Base-by-base conservation (phyloP, 495 filamentous ascomycete genomes). In the Aspergillus baeticus region DNA sequence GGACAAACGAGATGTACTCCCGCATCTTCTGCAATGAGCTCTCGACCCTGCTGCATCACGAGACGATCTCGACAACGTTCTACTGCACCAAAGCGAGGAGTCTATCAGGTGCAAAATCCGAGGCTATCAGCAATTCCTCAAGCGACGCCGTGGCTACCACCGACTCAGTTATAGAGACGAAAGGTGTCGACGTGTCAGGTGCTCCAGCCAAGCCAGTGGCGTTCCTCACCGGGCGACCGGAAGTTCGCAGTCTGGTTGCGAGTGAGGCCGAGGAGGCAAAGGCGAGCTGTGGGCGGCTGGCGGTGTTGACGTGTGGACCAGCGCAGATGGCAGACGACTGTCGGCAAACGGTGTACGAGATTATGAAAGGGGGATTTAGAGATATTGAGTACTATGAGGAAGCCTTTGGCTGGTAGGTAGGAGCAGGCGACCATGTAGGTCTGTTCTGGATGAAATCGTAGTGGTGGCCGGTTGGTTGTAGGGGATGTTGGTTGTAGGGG, bases 291-390 rank as follows among this genome's bases (percentile, higher is more conserved):
- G 18, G 33, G 7, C 65, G 62, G 34, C 61, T 77, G 46, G 70
- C 70, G 7, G 71, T 77, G 0, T 39, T 79, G 15, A 65, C 66
- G 10, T 78, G 76, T 59, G 76, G 75, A 1, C 74, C 72, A 8
- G 65, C 64, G 2, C 46, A 60, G 22, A 69, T 79, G 63, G 74
- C 69, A 7, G 73, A 78, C 61, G 72, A 69, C 14, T 62, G 66
- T 1, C 57, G 72, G 50, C 37, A 34, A 23, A 61, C 68, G 33
- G 70, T 71, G 22, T 59, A 62, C 22, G 52, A 60, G 5, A 55
- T 55, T 4, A 56, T 69, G 44, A 63, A 54, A 21, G 51, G 55
- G 15, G 64, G 63, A 10, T 59, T 53, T 11, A 31, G 26, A 8
- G 55, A 44, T n/a, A 60, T 68, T 23, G 63, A 64, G 31, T 67